A percentile compares a stretch with the other conserved stretches of the same genome.
phyloP scores from a whole-genome alignment of 2,329 filamentous ascomycete species.

The Aureobasidium sp. region DNA sequence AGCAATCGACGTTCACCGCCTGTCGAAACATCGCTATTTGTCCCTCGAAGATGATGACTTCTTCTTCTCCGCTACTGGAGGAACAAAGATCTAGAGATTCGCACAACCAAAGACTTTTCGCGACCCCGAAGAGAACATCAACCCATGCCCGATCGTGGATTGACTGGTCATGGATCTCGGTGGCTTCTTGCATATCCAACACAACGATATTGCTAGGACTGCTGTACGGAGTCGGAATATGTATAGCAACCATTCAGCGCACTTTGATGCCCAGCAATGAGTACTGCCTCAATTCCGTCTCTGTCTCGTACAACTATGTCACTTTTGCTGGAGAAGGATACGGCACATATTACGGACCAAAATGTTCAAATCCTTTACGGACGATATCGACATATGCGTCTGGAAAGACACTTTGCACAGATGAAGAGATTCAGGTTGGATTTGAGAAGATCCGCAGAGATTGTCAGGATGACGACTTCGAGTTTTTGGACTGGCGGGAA shows the following conservation, averaged over 20 bases:
- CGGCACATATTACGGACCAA: slow-evolving; percentile 1
- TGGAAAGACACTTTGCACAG: not conserved
- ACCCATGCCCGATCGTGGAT: not conserved
- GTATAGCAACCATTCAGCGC: not conserved
- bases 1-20: not conserved
- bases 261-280: slow-evolving; percentile 6
- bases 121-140: not conserved
- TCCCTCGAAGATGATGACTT: not conserved
- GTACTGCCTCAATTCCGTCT: not conserved
- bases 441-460: not conserved
- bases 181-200: not conserved
- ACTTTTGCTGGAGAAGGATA: slow-evolving; percentile 3
- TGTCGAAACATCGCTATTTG: not conserved
- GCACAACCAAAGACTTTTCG: not conserved
- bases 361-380: not conserved
- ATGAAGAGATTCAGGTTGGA: not conserved
- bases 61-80: not conserved
- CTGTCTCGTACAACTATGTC: not conserved
- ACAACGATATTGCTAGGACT: not conserved
- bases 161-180: not conserved
- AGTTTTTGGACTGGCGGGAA: not conserved
- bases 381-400: slow-evolving; percentile 1
- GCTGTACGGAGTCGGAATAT: not conserved
- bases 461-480: not conserved
- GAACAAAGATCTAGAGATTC: not conserved